Conservation (phyloP, 1,284 basidiomycete species). For the Ceratobasidium sp. region DNA sequence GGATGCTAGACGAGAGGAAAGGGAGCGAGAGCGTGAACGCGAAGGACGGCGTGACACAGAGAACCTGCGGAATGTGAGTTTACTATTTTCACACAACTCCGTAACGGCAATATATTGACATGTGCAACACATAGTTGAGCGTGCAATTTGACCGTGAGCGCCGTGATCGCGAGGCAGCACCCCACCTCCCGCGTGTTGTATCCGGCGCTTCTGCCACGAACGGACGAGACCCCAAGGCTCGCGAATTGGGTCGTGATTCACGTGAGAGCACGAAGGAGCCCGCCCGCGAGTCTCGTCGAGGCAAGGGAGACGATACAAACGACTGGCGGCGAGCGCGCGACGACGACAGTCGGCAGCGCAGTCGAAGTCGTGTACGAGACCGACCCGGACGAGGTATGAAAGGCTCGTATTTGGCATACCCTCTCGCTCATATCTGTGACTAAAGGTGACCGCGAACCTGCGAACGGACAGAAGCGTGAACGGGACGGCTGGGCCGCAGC, state of each 20-base stretch:
- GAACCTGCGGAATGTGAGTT: conserved; percentile 34
- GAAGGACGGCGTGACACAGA: conserved; percentile 53
- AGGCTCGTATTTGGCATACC: not conserved
- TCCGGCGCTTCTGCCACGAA: conserved; percentile 26
- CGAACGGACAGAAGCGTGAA: conserved; percentile 51
- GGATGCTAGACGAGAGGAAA: conserved; percentile 55
- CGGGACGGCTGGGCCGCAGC: conserved; percentile 55
- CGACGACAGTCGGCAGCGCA: conserved; percentile 18
- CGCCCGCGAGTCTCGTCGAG: conserved; percentile 13
- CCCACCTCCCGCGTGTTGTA: conserved; percentile 32
- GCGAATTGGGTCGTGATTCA: conserved; percentile 22
- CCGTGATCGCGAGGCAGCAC: conserved; percentile 36
- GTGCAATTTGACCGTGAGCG: conserved; percentile 39
- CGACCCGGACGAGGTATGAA: conserved; percentile 18
- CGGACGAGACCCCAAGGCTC: conserved; percentile 27
- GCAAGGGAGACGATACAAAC: conserved; percentile 31
- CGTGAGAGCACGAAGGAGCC: conserved; percentile 17
- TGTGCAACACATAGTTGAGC: conserved; percentile 20
- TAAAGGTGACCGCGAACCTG: conserved; percentile 58
- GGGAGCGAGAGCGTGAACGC: conserved; percentile 55
- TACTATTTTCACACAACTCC: not conserved
- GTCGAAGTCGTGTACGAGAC: conserved; percentile 19
- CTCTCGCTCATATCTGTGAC: not conserved
- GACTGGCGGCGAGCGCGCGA: conserved; percentile 37
- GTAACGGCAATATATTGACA: conserved; percentile 33